Evolutionary conservation across 2,329 filamentous ascomycete species (phyloP).

Genomic region (Ophioceras dolichostomum): DNA sequence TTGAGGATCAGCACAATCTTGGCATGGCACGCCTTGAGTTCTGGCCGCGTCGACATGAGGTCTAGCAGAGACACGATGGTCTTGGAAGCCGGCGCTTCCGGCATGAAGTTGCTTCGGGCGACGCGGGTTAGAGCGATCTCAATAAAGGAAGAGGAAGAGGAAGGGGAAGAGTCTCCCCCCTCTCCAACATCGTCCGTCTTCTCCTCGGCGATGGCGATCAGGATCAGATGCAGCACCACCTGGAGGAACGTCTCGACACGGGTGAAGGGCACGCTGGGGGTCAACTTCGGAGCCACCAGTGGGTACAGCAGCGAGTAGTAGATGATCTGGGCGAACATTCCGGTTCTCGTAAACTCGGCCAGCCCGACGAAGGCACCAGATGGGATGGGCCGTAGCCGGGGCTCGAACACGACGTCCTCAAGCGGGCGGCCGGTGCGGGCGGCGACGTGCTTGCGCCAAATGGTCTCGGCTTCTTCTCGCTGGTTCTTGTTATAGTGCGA

Average conservation of each 20-base stretch:
- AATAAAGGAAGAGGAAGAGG: constrained; percentile 54
- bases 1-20: constrained; percentile 78
- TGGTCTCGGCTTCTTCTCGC: constrained; percentile 83
- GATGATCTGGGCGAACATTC: constrained; percentile 80
- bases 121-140: constrained; percentile 54
- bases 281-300: constrained; percentile 53
- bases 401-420: constrained; percentile 85
- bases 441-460: constrained; percentile 77
- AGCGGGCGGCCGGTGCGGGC: constrained; percentile 72
- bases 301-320: constrained; percentile 82
- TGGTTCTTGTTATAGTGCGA: constrained; percentile 96
- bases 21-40: constrained; percentile 70
- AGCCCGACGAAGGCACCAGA: constrained; percentile 68
- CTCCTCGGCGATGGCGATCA: constrained; percentile 82
- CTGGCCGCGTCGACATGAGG: constrained; percentile 51
- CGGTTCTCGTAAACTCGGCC: constrained; percentile 67
- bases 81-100: constrained; percentile 40
- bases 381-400: constrained; percentile 63
- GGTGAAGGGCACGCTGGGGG: constrained; percentile 65
- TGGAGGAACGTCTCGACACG: constrained; percentile 86
- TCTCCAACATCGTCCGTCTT: constrained; percentile 36
- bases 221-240: constrained; percentile 74
- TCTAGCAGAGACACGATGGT: constrained; percentile 55
- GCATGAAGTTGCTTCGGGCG: constrained; percentile 49
- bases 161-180: too few relatives aligned